Evolutionary conservation across 2,329 filamentous ascomycete genomes (phyloP), one percentile per base, ranked within the genome.

Genomic region (Colletotrichum filicis): DNA sequence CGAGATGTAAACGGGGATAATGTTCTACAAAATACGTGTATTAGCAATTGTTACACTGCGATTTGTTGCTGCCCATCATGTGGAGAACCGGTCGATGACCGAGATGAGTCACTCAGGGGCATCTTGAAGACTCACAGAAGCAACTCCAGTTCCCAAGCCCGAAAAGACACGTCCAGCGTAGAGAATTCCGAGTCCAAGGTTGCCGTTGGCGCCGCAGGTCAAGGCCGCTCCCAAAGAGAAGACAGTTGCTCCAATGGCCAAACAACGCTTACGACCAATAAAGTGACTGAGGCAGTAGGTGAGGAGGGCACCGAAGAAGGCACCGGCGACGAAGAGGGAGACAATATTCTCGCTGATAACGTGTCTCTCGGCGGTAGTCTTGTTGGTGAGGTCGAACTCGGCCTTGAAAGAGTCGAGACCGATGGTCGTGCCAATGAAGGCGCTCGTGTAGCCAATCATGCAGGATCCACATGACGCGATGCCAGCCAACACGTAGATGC

Each of bases 371-470:
- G 79, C 74, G 0, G 77, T 74, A 2, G 78, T 80, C 80, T 88
- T 84, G 1, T 82, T 74, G 3, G 82, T 82, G 73, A 93, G 89
- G 1, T 83, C 80, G 77, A 93, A 94, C 75, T 92, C 91, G 8
- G 83, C 77, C 71, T 85, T 84, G 81, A 93, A 93, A 0, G 91
- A 90, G 4, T 85, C 81, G 14, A 93, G 85, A 1, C 89, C 87
- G 35, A 93, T 81, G 1, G 92, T 93, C 0, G 89, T 91, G 42
- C 91, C 91, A 71, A 93, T 93, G 80, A 93, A 93, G 60, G 91
- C 89, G 69, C 85, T 88, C 75, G 78, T 79, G 63, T 82, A 82
- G n/a, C 81, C 83, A 67, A 84, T 83, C 82, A 83, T 84, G 57
- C 80, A 79, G n/a, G 83, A 82, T 28, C 80, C 81, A 66, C 81